Conservation (phyloP, 106 monocot genomes). For the Gastrodia elata region DNA sequence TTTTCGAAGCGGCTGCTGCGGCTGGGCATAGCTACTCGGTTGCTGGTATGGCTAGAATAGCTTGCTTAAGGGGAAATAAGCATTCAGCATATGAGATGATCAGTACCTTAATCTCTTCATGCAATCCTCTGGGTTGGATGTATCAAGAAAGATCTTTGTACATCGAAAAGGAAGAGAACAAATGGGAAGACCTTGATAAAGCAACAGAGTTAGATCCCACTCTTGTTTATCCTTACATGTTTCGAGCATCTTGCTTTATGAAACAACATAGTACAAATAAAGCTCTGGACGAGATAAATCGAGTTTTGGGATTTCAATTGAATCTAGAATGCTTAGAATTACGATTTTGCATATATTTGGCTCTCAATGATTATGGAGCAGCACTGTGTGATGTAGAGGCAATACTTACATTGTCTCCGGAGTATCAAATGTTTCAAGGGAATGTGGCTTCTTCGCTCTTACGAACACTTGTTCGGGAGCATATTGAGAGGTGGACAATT, state of each 20-base stretch:
- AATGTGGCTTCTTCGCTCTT: constrained; percentile 67
- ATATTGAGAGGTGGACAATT: constrained; percentile 83
- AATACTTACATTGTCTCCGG: constrained; percentile 79
- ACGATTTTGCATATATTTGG: constrained; percentile 79
- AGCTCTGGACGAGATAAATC: constrained; percentile 79
- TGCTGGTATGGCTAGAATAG: constrained; percentile 62
- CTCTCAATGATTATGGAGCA: constrained; percentile 63
- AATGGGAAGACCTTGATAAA: constrained; percentile 66
- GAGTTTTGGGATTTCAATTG: constrained; percentile 76
- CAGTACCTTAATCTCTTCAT: constrained; percentile 61
- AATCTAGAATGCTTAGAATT: constrained; percentile 86
- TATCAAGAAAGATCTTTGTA: constrained; percentile 84
- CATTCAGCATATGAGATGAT: constrained; percentile 59
- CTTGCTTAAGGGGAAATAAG: constrained; percentile 41
- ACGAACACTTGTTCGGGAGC: constrained; percentile 68
- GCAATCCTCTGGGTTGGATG: constrained; percentile 84
- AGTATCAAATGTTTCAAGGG: constrained; percentile 84
- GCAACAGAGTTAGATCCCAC: constrained; percentile 92
- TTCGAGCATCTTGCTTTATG: constrained; percentile 74
- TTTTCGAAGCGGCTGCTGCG: constrained; percentile 48
- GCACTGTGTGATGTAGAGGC: constrained; percentile 88
- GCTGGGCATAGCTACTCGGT: constrained; percentile 72
- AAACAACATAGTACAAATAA: constrained; percentile 65
- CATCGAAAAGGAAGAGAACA: constrained; percentile 46
- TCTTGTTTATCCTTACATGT: constrained; percentile 93